Base-by-base conservation (phyloP, 345 rosid genomes). In the Populus davidiana region DNA sequence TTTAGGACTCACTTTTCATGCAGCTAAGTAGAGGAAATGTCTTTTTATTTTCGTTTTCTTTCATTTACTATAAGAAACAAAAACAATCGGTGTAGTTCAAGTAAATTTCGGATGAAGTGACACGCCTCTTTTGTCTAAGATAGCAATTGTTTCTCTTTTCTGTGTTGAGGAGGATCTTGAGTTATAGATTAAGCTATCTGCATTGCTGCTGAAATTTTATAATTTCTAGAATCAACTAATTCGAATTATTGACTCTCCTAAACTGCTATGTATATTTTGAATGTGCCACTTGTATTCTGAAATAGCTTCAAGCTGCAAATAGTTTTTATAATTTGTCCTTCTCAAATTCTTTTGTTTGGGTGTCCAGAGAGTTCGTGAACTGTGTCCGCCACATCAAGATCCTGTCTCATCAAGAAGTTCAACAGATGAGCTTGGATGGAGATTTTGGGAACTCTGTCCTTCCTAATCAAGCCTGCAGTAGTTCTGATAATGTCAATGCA, bases 331-430 rank as follows among this genome's bases (percentile, higher is more conserved):
- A n/a, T 35, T 33, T 35, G 27, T 67, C 56, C 63, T 54, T 16
- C 79, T 74, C 66, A 76, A 66, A 27, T 66, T 9, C 2, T 39
- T 59, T 70, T 44, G 31, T 25, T 70, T 78, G 17, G 43, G 49
- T 79, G 9, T 78, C 50, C 85, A 91, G 94, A 81, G 96, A 90
- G 83, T 91, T 91, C 78, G 94, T 90, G 75, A 88, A 77, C 78
- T 91, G 94, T 75, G 89, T 91, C 31, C 83, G 90, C 25, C 85
- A 79, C 84, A 89, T 90, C 77, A 91, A 89, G 87, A 91, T 91
- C 80, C 73, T 91, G 14, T 89, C 92, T 8, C 96, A 92, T 38
- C 94, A 88, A 65, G 96, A 91, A 85, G 96, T 89, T n/a, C 91
- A 87, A 77, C 93, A 91, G 78, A 89, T 90, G 96, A 90, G 93